Conservation (phyloP, 1,284 basidiomycete species). For the Cutaneotrichosporon sp. region DNA sequence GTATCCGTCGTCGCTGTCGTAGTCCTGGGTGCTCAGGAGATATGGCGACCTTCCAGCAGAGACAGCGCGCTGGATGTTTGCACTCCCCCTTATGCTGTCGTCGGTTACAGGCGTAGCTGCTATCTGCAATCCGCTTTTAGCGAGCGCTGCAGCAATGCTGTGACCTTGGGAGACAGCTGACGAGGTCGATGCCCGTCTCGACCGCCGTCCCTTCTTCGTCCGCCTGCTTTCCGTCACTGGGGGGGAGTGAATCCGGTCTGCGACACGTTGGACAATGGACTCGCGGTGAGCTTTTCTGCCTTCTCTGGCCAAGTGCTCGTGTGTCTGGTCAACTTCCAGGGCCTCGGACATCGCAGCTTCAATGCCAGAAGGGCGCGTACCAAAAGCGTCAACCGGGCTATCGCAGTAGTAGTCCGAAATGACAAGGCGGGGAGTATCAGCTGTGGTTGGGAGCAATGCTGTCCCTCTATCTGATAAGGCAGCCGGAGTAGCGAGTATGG, state of each 20-base stretch:
- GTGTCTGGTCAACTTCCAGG: not conserved
- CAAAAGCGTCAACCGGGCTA: not conserved
- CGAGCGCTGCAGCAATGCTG: slow-evolving; percentile 35
- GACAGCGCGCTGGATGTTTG: slow-evolving; percentile 3
- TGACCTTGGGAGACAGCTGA: slow-evolving; percentile 24
- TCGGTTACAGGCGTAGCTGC: slow-evolving; percentile 9
- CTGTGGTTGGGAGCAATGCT: no score
- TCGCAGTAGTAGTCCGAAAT: slow-evolving; percentile 1
- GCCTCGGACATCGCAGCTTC: not conserved
- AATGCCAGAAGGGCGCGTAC: not conserved
- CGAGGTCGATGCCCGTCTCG: slow-evolving; percentile 22
- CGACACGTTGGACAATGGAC: slow-evolving; percentile 25
- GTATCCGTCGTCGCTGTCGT: slow-evolving; percentile 25
- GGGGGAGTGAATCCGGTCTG: slow-evolving; percentile 5
- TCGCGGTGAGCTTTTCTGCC: slow-evolving; percentile 15
- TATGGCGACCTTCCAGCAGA: slow-evolving; percentile 21
- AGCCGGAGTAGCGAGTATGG: not conserved
- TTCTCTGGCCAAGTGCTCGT: not conserved
- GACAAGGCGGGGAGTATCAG: not conserved
- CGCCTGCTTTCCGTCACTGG: slow-evolving; percentile 12
- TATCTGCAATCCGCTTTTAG: slow-evolving; percentile 33
- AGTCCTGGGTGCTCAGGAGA: slow-evolving; percentile 18
- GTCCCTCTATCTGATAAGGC: no score
- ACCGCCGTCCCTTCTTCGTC: slow-evolving; percentile 24
- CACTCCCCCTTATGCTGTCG: not conserved